Percentiles rank a stretch among this genome's conserved stretches.
Evolutionary conservation across 768 basidiomycete species (phyloP).

Genomic region (Exidia glandulosa): DNA sequence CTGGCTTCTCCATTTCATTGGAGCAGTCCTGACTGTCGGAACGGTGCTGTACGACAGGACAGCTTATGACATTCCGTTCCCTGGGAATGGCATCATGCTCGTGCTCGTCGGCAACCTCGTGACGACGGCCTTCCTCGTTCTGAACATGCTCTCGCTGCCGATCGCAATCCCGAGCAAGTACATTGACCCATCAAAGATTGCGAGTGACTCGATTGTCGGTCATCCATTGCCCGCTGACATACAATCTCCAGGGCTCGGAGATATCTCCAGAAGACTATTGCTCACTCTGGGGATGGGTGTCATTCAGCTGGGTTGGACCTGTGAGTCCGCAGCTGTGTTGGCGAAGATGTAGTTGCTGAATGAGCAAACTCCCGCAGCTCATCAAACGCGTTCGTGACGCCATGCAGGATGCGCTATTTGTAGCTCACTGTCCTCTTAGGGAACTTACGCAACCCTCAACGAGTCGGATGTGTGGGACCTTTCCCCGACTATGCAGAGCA

Average conservation of each 20-base stretch:
- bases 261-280: constrained; percentile 73
- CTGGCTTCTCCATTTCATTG: constrained; percentile 10
- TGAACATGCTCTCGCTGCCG: background rate
- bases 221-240: background rate
- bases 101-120: background rate
- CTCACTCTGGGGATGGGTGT: constrained; percentile 56
- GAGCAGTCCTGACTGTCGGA: constrained; percentile 8
- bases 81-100: background rate
- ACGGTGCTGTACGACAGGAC: constrained; percentile 5
- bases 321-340: background rate
- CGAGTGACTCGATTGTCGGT: background rate
- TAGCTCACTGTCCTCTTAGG: constrained; percentile 17
- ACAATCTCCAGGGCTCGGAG: constrained; percentile 30
- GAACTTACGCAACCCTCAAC: constrained; percentile 43
- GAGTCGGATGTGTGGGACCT: constrained; percentile 65
- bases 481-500: constrained; percentile 56
- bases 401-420: background rate
- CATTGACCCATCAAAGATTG: background rate
- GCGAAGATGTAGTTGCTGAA: too few species aligned
- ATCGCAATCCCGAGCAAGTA: background rate
- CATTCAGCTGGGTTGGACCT: constrained; percentile 63
- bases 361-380: constrained; percentile 16
- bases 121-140: background rate
- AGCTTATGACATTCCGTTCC: background rate
- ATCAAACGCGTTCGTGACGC: constrained; percentile 30